Evolutionary conservation across 1,284 basidiomycete genomes (phyloP).

Genomic region (Sporisorium reilianum): DNA sequence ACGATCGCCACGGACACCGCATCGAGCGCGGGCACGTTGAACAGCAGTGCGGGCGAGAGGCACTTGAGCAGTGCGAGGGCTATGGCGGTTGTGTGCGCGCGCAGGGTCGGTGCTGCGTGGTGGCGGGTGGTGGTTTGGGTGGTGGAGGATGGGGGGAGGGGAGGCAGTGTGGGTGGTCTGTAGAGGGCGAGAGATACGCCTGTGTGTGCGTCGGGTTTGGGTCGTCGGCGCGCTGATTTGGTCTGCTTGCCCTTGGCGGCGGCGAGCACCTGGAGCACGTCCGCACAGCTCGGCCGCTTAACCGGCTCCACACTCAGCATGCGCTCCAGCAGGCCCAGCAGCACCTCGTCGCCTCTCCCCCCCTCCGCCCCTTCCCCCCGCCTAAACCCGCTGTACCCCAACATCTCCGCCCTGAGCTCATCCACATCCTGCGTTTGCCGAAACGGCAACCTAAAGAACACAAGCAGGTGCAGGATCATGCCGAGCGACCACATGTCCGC

Average conservation of each 20-base stretch:
- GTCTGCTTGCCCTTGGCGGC: no score
- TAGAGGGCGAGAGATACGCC: slow-evolving; percentile 30
- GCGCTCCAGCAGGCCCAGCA: slow-evolving; percentile 79
- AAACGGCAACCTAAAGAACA: slow-evolving; percentile 80
- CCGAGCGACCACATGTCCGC: slow-evolving; percentile 76
- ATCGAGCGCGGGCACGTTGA: background rate
- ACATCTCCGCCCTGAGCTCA: slow-evolving; percentile 80
- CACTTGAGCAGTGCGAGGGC: slow-evolving; percentile 18
- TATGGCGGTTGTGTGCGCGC: background rate
- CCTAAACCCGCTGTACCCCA: slow-evolving; percentile 79
- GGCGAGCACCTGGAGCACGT: slow-evolving; percentile 72
- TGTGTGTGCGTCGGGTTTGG: no score
- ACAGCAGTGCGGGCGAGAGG: slow-evolving; percentile 5
- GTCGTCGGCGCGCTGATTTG: no score
- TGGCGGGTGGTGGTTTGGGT: no score
- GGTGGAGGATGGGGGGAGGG: background rate
- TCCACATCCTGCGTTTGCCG: slow-evolving; percentile 74
- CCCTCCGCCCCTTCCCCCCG: slow-evolving; percentile 70
- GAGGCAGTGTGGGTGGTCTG: slow-evolving; percentile 19
- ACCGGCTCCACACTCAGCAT: slow-evolving; percentile 77
- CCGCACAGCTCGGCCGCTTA: slow-evolving; percentile 78
- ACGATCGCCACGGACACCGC: slow-evolving; percentile 4
- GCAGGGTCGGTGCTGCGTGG: background rate
- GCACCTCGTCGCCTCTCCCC: slow-evolving; percentile 75
- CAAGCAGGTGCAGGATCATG: slow-evolving; percentile 89